These are phyloP conservation scores for Fusarium tricinctum DNA, from an alignment of 2,329 filamentous ascomycete genomes.

Conservation along the genomic window DNA sequence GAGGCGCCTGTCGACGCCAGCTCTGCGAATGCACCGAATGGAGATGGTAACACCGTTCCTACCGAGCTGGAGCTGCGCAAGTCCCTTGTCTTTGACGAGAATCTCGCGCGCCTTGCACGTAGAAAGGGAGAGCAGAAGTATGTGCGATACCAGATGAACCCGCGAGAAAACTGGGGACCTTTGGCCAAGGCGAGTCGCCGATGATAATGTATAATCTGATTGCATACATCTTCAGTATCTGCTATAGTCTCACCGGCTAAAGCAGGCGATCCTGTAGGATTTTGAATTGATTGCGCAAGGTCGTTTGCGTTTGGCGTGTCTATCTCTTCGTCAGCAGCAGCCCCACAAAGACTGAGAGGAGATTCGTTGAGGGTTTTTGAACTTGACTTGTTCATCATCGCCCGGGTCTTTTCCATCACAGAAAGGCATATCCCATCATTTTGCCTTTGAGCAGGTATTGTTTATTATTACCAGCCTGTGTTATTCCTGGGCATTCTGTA, in stretches of 20 bases:
- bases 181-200: slow-evolving; percentile 71
- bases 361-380: slow-evolving; percentile 22
- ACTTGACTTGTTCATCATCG: slow-evolving; percentile 25
- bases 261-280: slow-evolving; percentile 19
- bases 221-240: background rate
- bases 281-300: slow-evolving; percentile 22
- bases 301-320: slow-evolving; percentile 21
- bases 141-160: slow-evolving; percentile 91
- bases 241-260: slow-evolving; percentile 13
- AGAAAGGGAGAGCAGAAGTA: slow-evolving; percentile 78
- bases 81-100: slow-evolving; percentile 79
- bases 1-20: slow-evolving; percentile 6
- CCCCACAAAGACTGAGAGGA: slow-evolving; percentile 39
- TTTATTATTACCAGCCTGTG: background rate
- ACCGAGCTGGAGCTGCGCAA: slow-evolving; percentile 65
- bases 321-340: slow-evolving; percentile 36
- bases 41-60: slow-evolving; percentile 33
- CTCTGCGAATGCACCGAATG: slow-evolving; percentile 37
- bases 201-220: slow-evolving; percentile 42
- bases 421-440: background rate
- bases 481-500: slow-evolving; percentile 4
- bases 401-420: background rate
- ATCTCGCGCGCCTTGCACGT: slow-evolving; percentile 77
- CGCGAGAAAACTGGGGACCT: slow-evolving; percentile 93
- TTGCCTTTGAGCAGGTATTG: background rate